Evolutionary conservation across 2,329 filamentous ascomycete species (phyloP), one percentile per base, ranked within the genome.

Genomic region (Fusarium zealandicum): DNA sequence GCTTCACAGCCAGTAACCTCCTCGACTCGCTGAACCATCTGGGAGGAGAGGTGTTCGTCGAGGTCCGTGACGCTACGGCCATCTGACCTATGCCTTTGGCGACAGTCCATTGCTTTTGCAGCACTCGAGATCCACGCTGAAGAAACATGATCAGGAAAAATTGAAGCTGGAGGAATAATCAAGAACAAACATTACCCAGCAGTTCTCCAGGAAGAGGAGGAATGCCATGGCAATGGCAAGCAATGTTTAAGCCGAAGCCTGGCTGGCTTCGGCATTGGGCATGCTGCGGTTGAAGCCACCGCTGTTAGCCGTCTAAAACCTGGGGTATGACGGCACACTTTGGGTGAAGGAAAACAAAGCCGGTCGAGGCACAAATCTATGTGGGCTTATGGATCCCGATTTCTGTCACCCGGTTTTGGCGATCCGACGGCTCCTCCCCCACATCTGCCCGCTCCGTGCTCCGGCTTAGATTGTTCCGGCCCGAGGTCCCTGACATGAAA

Each of bases 1-100:
- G 90, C 76, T 93, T 93, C 39, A 95, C 80, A 2, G 81, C 83
- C 43, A 76, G 77, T 38, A 83, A 65, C 13, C 70, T 73, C 60
- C 75, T 73, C 14, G 82, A 80, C 36, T 78, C 76, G 57, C 83
- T 81, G 66, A 86, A 84, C 54, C 75, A 76, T 64, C 80, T 76
- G 22, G 72, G 64, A 48, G 71, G 59, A 53, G 68, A 63, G 42
- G 68, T 66, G 41, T 62, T 69, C 59, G 68, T 63, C 54, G 57
- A 57, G 48, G 62, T 67, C 65, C 55, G 52, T 44, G 64, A 61
- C 57, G 68, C 57, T 57, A 70, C 64, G 46, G 70, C 67, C 64
- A 74, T 68, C 54, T 70, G 74, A 61, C 70, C 66, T 54, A 76
- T 63, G 62, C 73, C 71, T 53, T 70, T 77, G 65, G 75, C 78